Evolutionary conservation across 805 yeast species (phyloP).

Genomic region (Monosporozyma servazzii): DNA sequence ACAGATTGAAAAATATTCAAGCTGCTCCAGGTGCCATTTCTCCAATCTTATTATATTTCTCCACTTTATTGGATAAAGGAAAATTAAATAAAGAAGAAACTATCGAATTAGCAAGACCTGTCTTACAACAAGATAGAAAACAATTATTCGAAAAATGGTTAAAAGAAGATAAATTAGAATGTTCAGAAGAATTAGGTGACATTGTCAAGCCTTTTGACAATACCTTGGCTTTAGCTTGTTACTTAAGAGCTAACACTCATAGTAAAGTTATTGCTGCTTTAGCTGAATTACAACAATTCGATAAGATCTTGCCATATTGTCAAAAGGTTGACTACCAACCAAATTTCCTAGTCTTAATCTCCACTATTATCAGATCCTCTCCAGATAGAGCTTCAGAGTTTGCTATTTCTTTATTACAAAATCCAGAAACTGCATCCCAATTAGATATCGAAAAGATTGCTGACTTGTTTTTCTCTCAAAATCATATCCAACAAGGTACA

Average conservation of each 20-base stretch:
- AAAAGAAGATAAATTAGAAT: slow-evolving; percentile 86
- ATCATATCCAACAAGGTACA: slow-evolving; percentile 94
- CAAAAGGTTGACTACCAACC: slow-evolving; percentile 83
- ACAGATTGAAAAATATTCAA: slow-evolving; percentile 81
- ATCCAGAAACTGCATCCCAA: slow-evolving; percentile 47
- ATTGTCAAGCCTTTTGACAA: slow-evolving; percentile 82
- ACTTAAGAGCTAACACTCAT: slow-evolving; percentile 72
- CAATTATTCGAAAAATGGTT: slow-evolving; percentile 94
- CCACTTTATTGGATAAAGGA: slow-evolving; percentile 85
- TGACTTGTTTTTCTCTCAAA: slow-evolving; percentile 90
- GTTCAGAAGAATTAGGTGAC: slow-evolving; percentile 97
- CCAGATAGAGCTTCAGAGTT: slow-evolving; percentile 99
- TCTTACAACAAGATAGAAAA: slow-evolving; percentile 88
- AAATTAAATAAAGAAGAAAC: slow-evolving; percentile 88
- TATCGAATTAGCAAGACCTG: slow-evolving; percentile 89
- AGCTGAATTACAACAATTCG: slow-evolving; percentile 95
- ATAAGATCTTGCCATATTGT: slow-evolving; percentile 89
- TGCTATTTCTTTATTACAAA: slow-evolving; percentile 72
- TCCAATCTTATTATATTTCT: slow-evolving; percentile 87
- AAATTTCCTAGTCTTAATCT: slow-evolving; percentile 80
- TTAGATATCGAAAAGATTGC: slow-evolving; percentile 80
- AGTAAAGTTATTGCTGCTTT: slow-evolving; percentile 83
- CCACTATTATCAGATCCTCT: slow-evolving; percentile 80
- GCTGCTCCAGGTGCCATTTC: slow-evolving; percentile 92
- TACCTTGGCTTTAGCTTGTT: slow-evolving; percentile 82